Evolutionary conservation across 2,329 filamentous ascomycete species (phyloP), one percentile per base, ranked within the genome.

Genomic region (Hortaea sp.): DNA sequence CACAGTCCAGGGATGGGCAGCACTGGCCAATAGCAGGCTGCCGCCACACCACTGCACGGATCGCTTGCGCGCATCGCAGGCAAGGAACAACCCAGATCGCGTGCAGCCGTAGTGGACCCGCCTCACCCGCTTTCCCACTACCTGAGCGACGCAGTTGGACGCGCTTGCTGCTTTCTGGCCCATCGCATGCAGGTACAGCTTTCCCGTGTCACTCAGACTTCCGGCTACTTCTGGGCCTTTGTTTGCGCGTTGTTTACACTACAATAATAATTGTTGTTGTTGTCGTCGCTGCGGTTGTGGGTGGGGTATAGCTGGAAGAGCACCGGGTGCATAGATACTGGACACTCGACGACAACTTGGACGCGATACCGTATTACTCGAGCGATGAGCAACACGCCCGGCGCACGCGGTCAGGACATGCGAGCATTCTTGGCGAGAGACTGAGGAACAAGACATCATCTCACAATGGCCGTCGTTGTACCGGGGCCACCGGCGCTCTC

Each of bases 401-500:
- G 20, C 20, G 20, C 20, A 20, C 20, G 20, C 20, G 20, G 20
- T 20, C 20, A 20, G 20, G 20, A 20, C 20, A 20, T 20, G 20
- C 20, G 20, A 20, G 20, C 20, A 20, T 20, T 20, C 20, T 20
- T 20, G 20, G 20, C 4, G 20, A 20, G 20, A 20, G 20, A 20
- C 20, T 20, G 20, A 20, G 20, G 20, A 20, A 20, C 20, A 20
- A 20, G 2, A 20, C 20, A 20, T 20, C 20, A 20, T 20, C 20
- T 20, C 20, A 38, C 69, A 70, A 95, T 95, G 88, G 86, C 90
- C 72, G 80, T 84, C 70, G 78, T 90, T 66, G 84, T 79, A 59
- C 80, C 83, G 56, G 82, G 87, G 68, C 78, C 88, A 72, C 80
- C 76, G 46, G 71, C 80, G 62, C 76, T 95, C 66, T 83, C 86